A percentile compares a stretch with the other conserved stretches of the same genome.
Evolutionary conservation across 106 monocot genomes (phyloP).

Genomic region (Amphibolis antarctica): DNA sequence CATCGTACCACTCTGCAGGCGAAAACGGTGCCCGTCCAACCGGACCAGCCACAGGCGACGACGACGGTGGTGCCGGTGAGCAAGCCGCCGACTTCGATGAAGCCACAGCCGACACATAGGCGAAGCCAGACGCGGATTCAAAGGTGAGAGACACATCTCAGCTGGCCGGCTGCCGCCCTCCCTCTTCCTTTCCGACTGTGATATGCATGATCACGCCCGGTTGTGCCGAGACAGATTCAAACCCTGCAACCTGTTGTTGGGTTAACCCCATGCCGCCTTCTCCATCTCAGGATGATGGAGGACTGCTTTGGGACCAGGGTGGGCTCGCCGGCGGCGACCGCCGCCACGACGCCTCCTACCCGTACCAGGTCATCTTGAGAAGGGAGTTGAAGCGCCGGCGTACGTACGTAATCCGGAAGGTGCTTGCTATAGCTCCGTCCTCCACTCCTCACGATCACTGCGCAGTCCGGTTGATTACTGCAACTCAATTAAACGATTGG

Average conservation of each 20-base stretch:
- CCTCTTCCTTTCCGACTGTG: neutral
- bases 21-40: slow-evolving; percentile 22
- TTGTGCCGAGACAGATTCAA: neutral
- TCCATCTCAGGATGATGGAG: slow-evolving; percentile 6
- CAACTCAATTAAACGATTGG: too few species aligned
- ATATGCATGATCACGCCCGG: too few species aligned
- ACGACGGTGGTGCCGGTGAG: neutral
- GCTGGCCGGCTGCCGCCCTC: too few species aligned
- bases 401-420: too few species aligned
- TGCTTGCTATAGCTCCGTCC: too few species aligned
- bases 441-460: too few species aligned
- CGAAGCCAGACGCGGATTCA: slow-evolving; percentile 20
- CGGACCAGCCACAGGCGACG: slow-evolving; percentile 13
- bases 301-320: slow-evolving; percentile 2
- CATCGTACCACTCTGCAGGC: slow-evolving; percentile 12
- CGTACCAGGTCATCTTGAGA: too few species aligned
- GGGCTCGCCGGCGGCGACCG: neutral
- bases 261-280: slow-evolving; percentile 1
- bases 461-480: too few species aligned
- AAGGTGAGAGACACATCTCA: slow-evolving; percentile 25
- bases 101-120: slow-evolving; percentile 20
- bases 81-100: neutral
- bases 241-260: neutral
- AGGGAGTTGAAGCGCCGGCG: too few species aligned
- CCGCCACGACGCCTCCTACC: too few species aligned